Evolutionary conservation across 2,329 filamentous ascomycete genomes (phyloP), one percentile per base, ranked within the genome.

Genomic region (Arthroderma sp.): DNA sequence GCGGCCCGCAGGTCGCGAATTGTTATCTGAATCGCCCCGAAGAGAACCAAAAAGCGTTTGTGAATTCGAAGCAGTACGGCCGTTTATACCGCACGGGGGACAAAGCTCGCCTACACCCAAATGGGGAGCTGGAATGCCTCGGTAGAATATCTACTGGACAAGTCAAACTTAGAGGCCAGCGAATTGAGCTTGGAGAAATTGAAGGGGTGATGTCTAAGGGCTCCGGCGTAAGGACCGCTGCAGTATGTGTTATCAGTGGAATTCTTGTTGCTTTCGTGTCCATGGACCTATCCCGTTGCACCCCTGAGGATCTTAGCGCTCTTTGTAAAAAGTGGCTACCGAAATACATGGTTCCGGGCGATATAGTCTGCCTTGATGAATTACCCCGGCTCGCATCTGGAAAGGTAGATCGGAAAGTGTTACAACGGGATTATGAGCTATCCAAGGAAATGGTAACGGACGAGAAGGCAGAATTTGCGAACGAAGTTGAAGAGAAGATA

Each of bases 131-230:
- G n/a, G 83, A 94, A 59, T 93, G 85, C 56, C 71, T 88, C 31
- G 88, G 88, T 0, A 80, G 88, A 7, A 80, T 94, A 8, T 75
- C 76, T 2, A 77, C 78, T 41, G 86, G 85, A 0, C 88, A 95
- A 60, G 80, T 93, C 49, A 94, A 94, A 59, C 71, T 94, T 3
- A 77, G 87, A 11, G 87, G 87, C 0, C 87, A 94, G 59, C 73
- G 87, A 8, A 70, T 94, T 1, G 87, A 94, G 56, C 80, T 91
- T 47, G 83, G 81, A 1, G 87, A 94, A 64, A 89, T 94, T 62
- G 84, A 89, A 57, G 77, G 85, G 52, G 81, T 77, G 1, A 71
- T 80, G 2, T 69, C 82, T 38, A 74, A 74, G 44, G 72, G 76
- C 0, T 57, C 67, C 0, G 75, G 75, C 0, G 80, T 86, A 39